A percentile compares a stretch with the other conserved stretches of the same genome.
phyloP scores from a whole-genome alignment of 805 yeast genomes.

The Vanderwaltozyma polyspora region DNA sequence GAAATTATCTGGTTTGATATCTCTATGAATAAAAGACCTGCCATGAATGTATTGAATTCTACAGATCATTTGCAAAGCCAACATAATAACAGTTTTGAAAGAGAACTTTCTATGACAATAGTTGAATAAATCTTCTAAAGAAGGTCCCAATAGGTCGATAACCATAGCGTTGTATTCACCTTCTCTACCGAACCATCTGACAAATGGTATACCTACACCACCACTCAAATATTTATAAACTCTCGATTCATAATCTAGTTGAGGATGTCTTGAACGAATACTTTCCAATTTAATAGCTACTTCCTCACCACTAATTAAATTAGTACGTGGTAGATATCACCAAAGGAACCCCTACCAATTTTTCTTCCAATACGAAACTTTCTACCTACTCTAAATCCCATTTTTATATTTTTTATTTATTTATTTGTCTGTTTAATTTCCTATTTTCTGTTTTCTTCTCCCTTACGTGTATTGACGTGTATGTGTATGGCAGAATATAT shows the following conservation, averaged over 20 bases:
- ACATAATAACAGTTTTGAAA: conserved; percentile 80
- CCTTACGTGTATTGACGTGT: no score
- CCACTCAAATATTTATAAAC: conserved; percentile 93
- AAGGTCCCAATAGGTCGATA: conserved; percentile 90
- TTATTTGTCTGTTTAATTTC: no score
- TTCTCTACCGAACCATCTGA: conserved; percentile 94
- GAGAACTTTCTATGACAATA: conserved; percentile 92
- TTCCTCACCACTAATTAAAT: conserved; percentile 93
- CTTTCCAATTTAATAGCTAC: conserved; percentile 94
- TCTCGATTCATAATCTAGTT: conserved; percentile 92
- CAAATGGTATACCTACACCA: conserved; percentile 96
- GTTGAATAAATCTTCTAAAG: conserved; percentile 89
- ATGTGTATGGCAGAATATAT: no score
- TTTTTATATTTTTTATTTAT: no score
- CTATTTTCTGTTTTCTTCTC: no score
- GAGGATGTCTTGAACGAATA: conserved; percentile 90
- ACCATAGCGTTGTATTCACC: conserved; percentile 97
- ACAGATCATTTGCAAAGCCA: conserved; percentile 91
- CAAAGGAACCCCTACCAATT: conserved; percentile 95
- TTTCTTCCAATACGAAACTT: conserved; percentile 91
- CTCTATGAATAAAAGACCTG: conserved; percentile 80
- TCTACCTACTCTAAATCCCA: conserved; percentile 87
- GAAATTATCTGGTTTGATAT: conserved; percentile 79
- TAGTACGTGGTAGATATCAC: conserved; percentile 90
- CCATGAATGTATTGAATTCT: conserved; percentile 95